Evolutionary conservation across 192 early-diverging fungal genomes (phyloP), one percentile per base, ranked within the genome.

Genomic region (Geosiphon pyriformis): DNA sequence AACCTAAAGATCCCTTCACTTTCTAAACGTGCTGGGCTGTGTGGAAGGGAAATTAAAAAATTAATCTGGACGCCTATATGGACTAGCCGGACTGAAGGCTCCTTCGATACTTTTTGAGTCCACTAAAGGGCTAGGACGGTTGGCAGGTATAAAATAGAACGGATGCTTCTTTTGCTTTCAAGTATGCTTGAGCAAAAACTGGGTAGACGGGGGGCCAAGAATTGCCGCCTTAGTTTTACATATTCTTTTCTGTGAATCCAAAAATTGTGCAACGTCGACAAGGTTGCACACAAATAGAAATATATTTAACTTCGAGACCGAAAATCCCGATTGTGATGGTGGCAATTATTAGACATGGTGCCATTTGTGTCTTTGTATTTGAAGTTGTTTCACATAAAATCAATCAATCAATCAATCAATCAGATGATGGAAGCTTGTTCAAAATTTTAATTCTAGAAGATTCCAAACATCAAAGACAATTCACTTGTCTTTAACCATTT

Each of bases 71-170:
- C 54, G 63, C 63, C 63, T 65, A 29, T 64, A 50, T 17, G 63
- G 63, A 65, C 63, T 65, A 54, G 50, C 47, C 51, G 63, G 63
- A 65, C 63, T 65, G 50, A 50, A 65, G 63, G 63, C 61, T 63
- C 61, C 61, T 51, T 63, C 32, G 17, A 31, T 31, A 26, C 27
- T 63, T 32, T 4, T 31, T 53, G 54, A 35, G 63, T 65, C 63
- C 63, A 65, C 52, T 54, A 18, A 64, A 53, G 32, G 63, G 63
- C 51, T 35, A 54, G 63, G 51, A 53, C 50, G 33, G 51, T 8
- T 22, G 20, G 20, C 47, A 18, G 26, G 26, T 57, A 17, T 29
- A 30, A 57, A 57, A 62, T 62, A 31, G 46, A 62, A 48, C 42
- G 46, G n/a, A 48, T 62, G 42, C 46, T 62, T 37, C 23, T 49